Conservation (phyloP, 1,284 basidiomycete genomes). For the Phenoliferia sp. region DNA sequence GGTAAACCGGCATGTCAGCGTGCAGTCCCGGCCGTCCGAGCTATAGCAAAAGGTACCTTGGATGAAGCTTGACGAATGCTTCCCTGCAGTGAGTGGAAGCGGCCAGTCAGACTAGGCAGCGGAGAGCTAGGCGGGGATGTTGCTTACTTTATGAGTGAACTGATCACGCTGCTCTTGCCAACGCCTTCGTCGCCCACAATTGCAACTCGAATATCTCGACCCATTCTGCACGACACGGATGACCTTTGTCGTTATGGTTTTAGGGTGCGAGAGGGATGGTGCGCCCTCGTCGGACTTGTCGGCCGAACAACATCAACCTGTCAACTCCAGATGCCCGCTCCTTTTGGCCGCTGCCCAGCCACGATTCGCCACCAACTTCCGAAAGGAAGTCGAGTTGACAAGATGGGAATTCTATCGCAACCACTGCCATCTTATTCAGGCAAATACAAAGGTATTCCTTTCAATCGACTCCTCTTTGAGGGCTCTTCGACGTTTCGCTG, state of each 20-base stretch:
- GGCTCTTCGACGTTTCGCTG: background rate
- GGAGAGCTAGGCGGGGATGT: background rate
- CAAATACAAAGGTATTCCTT: constrained; percentile 14
- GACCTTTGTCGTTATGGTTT: background rate
- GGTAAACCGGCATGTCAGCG: background rate
- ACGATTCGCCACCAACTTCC: background rate
- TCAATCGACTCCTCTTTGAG: too few relatives aligned
- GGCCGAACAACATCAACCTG: background rate
- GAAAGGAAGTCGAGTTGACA: too few relatives aligned
- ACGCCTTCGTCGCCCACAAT: constrained; percentile 93
- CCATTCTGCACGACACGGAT: background rate
- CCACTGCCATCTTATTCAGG: constrained; percentile 25
- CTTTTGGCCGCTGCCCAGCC: background rate
- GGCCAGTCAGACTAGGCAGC: background rate
- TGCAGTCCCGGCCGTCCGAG: background rate
- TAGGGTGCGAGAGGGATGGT: background rate
- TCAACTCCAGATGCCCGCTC: background rate
- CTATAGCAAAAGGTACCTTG: constrained; percentile 47
- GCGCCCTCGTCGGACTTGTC: background rate
- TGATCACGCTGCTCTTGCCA: constrained; percentile 91
- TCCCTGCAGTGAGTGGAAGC: constrained; percentile 20
- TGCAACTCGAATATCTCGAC: constrained; percentile 78
- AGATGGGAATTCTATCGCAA: constrained; percentile 34
- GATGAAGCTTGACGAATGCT: constrained; percentile 29
- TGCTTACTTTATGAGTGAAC: constrained; percentile 59